Conservation (phyloP, 2,329 filamentous ascomycete genomes). For the Colletotrichum endophyticum region DNA sequence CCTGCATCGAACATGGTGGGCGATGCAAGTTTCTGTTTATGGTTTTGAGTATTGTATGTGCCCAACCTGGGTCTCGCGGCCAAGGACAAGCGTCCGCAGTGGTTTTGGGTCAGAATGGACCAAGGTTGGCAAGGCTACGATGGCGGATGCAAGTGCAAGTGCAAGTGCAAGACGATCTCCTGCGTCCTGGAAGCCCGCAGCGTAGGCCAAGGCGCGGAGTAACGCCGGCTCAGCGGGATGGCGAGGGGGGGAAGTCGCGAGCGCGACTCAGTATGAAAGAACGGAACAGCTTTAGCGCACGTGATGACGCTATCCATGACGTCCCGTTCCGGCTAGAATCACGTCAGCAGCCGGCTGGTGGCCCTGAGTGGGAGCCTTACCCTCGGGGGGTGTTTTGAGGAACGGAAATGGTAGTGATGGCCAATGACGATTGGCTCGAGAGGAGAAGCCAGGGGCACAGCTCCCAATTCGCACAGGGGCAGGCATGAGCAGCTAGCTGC, state of each 20-base stretch:
- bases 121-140: background rate
- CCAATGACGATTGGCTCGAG: background rate
- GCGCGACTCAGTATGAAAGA: background rate
- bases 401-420: background rate
- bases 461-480: constrained; percentile 10
- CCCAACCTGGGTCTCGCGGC: background rate
- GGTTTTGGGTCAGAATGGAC: background rate
- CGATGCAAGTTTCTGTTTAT: background rate
- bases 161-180: background rate
- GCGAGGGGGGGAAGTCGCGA: background rate
- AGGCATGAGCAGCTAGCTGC: background rate
- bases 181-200: background rate
- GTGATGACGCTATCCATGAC: constrained; percentile 20
- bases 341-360: constrained; percentile 1
- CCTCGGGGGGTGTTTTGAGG: background rate
- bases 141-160: background rate
- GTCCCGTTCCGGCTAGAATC: constrained; percentile 5
- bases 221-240: background rate
- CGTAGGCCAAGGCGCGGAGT: background rate
- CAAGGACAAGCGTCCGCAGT: background rate
- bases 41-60: background rate
- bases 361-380: background rate
- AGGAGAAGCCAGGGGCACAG: background rate
- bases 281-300: constrained; percentile 8
- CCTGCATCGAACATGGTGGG: background rate